These are phyloP conservation scores for Taxillus chinensis DNA, from an alignment of 164 flowering plant genomes.

Conservation along the genomic window DNA sequence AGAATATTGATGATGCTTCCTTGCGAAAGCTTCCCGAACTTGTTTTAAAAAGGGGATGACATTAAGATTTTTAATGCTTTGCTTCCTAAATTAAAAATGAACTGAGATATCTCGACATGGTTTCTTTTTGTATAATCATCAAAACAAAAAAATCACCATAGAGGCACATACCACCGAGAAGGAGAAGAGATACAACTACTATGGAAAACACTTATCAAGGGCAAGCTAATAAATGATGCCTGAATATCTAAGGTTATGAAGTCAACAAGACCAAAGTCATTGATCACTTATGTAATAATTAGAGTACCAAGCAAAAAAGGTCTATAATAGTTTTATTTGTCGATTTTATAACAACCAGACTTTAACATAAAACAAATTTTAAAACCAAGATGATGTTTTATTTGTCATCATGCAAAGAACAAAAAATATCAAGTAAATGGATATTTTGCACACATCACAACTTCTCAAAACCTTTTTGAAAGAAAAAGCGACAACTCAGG, in stretches of 20 bases:
- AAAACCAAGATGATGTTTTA: not conserved
- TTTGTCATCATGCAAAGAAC: not conserved
- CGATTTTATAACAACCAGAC: not conserved
- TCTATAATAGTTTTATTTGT: too few relatives aligned
- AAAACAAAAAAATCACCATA: too few relatives aligned
- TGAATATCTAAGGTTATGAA: constrained; percentile 89
- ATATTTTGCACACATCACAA: too few relatives aligned
- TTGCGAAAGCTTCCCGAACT: too few relatives aligned
- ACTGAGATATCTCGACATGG: too few relatives aligned
- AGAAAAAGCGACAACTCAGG: not conserved
- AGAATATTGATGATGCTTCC: too few relatives aligned
- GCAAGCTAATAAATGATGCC: constrained; percentile 19
- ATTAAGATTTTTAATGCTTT: too few relatives aligned
- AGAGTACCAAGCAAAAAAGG: not conserved
- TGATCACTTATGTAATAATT: constrained; percentile 38
- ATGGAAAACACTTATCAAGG: not conserved
- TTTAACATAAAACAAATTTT: not conserved
- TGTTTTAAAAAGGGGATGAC: too few relatives aligned
- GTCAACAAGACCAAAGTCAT: constrained; percentile 59
- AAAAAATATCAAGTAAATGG: not conserved
- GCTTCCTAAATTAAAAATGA: too few relatives aligned
- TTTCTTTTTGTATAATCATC: too few relatives aligned
- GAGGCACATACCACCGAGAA: constrained; percentile 2
- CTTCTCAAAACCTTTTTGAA: not conserved
- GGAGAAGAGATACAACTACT: not conserved